These are phyloP conservation scores for Aspergillus sp. DNA, from an alignment of 2,329 filamentous ascomycete genomes.

Conservation along the genomic window DNA sequence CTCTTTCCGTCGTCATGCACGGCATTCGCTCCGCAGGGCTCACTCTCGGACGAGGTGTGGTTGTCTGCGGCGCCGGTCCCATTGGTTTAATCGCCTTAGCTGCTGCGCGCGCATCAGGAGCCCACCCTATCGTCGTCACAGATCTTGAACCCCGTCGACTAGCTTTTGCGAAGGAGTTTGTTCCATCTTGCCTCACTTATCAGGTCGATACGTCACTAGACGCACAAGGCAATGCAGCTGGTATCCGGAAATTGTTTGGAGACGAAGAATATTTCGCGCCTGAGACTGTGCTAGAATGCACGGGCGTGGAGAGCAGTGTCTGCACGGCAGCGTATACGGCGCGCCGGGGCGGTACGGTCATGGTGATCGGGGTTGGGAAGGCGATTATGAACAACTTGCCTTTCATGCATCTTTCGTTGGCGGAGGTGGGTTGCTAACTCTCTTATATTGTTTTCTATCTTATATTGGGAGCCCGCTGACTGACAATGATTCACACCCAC, in stretches of 20 bases:
- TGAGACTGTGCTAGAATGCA: conserved; percentile 63
- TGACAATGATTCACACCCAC: not conserved
- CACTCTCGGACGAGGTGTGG: conserved; percentile 54
- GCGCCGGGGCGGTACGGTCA: conserved; percentile 59
- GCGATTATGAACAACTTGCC: conserved; percentile 64
- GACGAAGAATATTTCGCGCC: conserved; percentile 57
- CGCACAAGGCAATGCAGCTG: conserved; percentile 51
- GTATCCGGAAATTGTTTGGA: conserved; percentile 57
- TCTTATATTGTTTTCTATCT: no score
- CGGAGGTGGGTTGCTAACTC: conserved; percentile 42
- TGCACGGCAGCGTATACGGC: conserved; percentile 58
- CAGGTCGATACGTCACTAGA: conserved; percentile 49
- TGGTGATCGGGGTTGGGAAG: conserved; percentile 65
- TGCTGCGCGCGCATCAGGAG: conserved; percentile 60
- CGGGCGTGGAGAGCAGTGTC: conserved; percentile 64
- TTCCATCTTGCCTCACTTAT: conserved; percentile 57
- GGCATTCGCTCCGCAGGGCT: conserved; percentile 57
- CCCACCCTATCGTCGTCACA: conserved; percentile 63
- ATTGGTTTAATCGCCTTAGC: conserved; percentile 62
- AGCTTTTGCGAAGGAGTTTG: conserved; percentile 58
- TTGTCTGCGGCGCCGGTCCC: conserved; percentile 64
- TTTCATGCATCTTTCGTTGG: conserved; percentile 65
- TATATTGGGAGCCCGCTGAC: not conserved
- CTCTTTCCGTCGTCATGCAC: conserved; percentile 62
- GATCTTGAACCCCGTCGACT: conserved; percentile 60